These are phyloP conservation scores for Lophium mytilinum DNA, from an alignment of 495 filamentous ascomycete genomes.

Conservation along the genomic window DNA sequence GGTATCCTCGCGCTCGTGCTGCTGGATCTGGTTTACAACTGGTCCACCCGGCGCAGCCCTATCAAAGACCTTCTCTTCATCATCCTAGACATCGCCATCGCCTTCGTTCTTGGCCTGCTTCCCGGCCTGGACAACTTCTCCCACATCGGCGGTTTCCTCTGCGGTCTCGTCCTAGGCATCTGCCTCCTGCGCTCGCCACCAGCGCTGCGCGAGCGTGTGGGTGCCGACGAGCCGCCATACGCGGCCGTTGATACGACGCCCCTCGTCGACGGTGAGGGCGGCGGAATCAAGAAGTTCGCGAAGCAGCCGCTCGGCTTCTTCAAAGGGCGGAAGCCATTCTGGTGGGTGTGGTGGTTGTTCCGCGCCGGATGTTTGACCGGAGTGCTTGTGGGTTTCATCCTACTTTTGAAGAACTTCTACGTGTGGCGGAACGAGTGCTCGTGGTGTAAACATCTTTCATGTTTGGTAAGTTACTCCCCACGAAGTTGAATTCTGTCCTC, in stretches of 20 bases:
- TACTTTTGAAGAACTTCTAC: slow-evolving; percentile 87
- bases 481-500: not conserved
- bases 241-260: slow-evolving; percentile 44
- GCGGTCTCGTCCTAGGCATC: slow-evolving; percentile 81
- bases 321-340: slow-evolving; percentile 79
- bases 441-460: slow-evolving; percentile 94
- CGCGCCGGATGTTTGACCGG: slow-evolving; percentile 70
- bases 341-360: slow-evolving; percentile 97
- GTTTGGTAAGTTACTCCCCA: slow-evolving; percentile 59
- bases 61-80: slow-evolving; percentile 77
- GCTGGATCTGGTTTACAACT: slow-evolving; percentile 87
- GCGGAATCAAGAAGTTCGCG: slow-evolving; percentile 47
- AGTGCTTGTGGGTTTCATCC: slow-evolving; percentile 71
- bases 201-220: slow-evolving; percentile 65
- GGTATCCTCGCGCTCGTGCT: slow-evolving; percentile 82
- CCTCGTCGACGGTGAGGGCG: slow-evolving; percentile 19
- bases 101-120: slow-evolving; percentile 85
- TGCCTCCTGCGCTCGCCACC: slow-evolving; percentile 83
- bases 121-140: slow-evolving; percentile 95
- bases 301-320: slow-evolving; percentile 75
- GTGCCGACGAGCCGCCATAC: slow-evolving; percentile 57
- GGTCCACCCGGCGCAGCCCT: slow-evolving; percentile 66
- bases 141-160: slow-evolving; percentile 92
- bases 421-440: slow-evolving; percentile 59
- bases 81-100: slow-evolving; percentile 72